Evolutionary conservation across 768 basidiomycete species (phyloP).

Genomic region (Imleria badia): DNA sequence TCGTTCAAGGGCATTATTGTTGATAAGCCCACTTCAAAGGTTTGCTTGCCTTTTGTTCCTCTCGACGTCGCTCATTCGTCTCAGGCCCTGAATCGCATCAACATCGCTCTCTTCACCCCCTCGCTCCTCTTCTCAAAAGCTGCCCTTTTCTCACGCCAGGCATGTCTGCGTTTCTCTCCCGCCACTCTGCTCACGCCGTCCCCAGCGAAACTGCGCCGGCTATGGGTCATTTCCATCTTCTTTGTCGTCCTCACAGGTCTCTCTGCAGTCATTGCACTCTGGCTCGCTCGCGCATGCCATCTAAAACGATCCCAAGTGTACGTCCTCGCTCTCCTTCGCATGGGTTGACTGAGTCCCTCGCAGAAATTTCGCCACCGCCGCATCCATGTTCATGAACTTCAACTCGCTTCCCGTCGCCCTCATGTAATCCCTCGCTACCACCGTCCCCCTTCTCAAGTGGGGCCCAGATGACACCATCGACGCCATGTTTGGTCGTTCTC

Average conservation of each 20-base stretch:
- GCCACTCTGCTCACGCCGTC: slow-evolving; percentile 1
- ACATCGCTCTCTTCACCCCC: slow-evolving; percentile 87
- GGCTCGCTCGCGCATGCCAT: no score
- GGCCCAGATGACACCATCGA: slow-evolving; percentile 74
- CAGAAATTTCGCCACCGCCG: slow-evolving; percentile 77
- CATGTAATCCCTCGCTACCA: slow-evolving; percentile 85
- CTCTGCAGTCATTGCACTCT: no score
- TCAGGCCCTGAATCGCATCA: slow-evolving; percentile 76
- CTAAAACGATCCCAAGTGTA: no score
- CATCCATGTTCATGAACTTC: slow-evolving; percentile 95
- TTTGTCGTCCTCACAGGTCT: no score
- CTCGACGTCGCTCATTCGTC: background rate
- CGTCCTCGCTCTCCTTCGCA: background rate
- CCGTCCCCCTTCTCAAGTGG: slow-evolving; percentile 84
- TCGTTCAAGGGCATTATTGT: slow-evolving; percentile 77
- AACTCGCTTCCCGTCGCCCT: slow-evolving; percentile 95
- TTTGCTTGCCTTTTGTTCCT: slow-evolving; percentile 27
- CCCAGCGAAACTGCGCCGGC: no score
- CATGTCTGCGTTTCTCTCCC: slow-evolving; percentile 25
- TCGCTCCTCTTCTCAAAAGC: slow-evolving; percentile 92
- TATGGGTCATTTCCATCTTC: no score
- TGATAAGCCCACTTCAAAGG: slow-evolving; percentile 89
- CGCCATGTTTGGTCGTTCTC: slow-evolving; percentile 87
- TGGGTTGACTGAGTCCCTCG: background rate
- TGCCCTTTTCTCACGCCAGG: slow-evolving; percentile 87